These are phyloP conservation scores for Cicer chorassanicum DNA, from an alignment of 306 rosid genomes.

Conservation along the genomic window DNA sequence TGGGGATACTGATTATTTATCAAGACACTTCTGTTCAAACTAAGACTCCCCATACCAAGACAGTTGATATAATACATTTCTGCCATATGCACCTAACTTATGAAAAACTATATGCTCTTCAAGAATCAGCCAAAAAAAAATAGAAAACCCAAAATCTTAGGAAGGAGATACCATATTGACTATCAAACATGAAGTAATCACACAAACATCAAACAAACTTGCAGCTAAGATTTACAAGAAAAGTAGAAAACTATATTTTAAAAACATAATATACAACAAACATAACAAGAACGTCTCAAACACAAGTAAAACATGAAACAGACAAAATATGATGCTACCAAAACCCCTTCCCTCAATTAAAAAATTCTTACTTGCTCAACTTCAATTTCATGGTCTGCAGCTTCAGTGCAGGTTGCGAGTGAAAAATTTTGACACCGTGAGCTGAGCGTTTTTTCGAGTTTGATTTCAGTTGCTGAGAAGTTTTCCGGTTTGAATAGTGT, in stretches of 20 bases:
- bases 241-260: slow-evolving; percentile 5
- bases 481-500: slow-evolving; percentile 87
- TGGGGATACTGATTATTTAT: background rate
- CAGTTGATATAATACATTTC: background rate
- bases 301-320: slow-evolving; percentile 3
- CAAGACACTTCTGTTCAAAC: slow-evolving; percentile 1
- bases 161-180: slow-evolving; percentile 10
- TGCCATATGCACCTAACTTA: background rate
- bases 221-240: background rate
- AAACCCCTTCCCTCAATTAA: background rate
- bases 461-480: slow-evolving; percentile 91
- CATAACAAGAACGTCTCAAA: slow-evolving; percentile 3
- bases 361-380: slow-evolving; percentile 84
- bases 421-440: slow-evolving; percentile 89
- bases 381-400: slow-evolving; percentile 92
- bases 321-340: slow-evolving; percentile 19
- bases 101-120: slow-evolving; percentile 30
- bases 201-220: slow-evolving; percentile 38
- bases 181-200: slow-evolving; percentile 31
- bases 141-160: slow-evolving; percentile 21
- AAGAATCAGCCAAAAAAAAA: slow-evolving; percentile 34
- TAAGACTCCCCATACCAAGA: background rate
- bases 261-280: background rate
- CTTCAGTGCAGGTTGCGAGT: slow-evolving; percentile 91
- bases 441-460: slow-evolving; percentile 87